These are phyloP conservation scores for Aureobasidium sp. DNA, from an alignment of 2,329 filamentous ascomycete species.

Conservation along the genomic window DNA sequence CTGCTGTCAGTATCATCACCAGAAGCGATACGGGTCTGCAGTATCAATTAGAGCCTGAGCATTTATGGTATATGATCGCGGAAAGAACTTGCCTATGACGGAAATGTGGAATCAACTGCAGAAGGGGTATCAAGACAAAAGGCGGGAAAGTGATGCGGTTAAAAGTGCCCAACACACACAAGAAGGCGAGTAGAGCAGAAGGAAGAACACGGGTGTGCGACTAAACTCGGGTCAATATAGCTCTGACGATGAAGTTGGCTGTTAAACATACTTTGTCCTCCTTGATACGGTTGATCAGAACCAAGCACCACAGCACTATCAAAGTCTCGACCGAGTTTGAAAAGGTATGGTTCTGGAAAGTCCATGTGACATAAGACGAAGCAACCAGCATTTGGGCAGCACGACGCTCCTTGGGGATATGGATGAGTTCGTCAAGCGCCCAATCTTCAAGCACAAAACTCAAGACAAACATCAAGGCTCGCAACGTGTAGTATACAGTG, in stretches of 20 bases:
- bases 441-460: slow-evolving; percentile 98
- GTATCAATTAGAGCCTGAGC: not conserved
- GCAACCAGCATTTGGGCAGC: slow-evolving; percentile 77
- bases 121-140: slow-evolving; percentile 76
- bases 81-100: slow-evolving; percentile 59
- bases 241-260: not conserved
- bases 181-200: slow-evolving; percentile 69
- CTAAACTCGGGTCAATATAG: slow-evolving; percentile 33
- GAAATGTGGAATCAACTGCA: slow-evolving; percentile 81
- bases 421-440: slow-evolving; percentile 88
- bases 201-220: slow-evolving; percentile 70
- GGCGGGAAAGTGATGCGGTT: slow-evolving; percentile 97
- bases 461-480: slow-evolving; percentile 84
- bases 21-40: slow-evolving; percentile 52
- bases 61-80: not conserved
- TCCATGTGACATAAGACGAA: slow-evolving; percentile 98
- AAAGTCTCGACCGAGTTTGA: slow-evolving; percentile 96
- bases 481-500: slow-evolving; percentile 80
- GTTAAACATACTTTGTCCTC: slow-evolving; percentile 57
- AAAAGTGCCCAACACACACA: slow-evolving; percentile 81
- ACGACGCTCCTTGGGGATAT: slow-evolving; percentile 62
- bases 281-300: slow-evolving; percentile 80
- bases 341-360: slow-evolving; percentile 96
- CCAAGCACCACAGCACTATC: slow-evolving; percentile 85
- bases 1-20: slow-evolving; percentile 57